phyloP scores from a whole-genome alignment of 441 rosid genomes.

The Erodium texanum region DNA sequence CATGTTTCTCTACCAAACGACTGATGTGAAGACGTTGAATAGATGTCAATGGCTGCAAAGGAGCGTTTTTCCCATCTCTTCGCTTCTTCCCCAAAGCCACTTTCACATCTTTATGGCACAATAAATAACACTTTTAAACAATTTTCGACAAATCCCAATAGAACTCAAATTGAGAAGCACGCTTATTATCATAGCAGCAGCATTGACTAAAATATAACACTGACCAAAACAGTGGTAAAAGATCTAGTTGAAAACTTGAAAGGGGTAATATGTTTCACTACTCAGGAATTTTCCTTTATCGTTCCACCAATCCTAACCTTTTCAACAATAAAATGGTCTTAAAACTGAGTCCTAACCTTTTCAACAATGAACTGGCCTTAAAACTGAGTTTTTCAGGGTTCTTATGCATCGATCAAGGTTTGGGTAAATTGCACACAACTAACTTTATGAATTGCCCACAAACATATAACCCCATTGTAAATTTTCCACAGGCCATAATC shows the following conservation, averaged over 20 bases:
- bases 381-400: too few relatives aligned
- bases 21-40: slow-evolving; percentile 59
- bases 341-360: too few relatives aligned
- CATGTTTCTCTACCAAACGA: slow-evolving; percentile 57
- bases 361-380: too few relatives aligned
- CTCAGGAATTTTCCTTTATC: neutral
- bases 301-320: neutral
- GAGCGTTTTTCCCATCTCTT: slow-evolving; percentile 67
- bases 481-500: too few relatives aligned
- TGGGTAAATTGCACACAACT: too few relatives aligned
- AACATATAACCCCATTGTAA: too few relatives aligned
- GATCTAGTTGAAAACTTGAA: neutral
- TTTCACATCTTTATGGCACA: slow-evolving; percentile 56
- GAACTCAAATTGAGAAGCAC: too few relatives aligned
- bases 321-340: too few relatives aligned
- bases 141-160: neutral
- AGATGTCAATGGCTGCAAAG: slow-evolving; percentile 63
- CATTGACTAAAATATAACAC: neutral
- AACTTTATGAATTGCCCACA: too few relatives aligned
- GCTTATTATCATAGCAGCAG: neutral
- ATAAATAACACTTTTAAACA: slow-evolving; percentile 6
- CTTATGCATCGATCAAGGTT: too few relatives aligned
- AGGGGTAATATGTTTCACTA: neutral
- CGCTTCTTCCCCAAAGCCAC: slow-evolving; percentile 78
- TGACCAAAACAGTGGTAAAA: neutral